Evolutionary conservation across 192 early-diverging fungal species (phyloP).

Genomic region (Bifiguratus adelaidae): DNA sequence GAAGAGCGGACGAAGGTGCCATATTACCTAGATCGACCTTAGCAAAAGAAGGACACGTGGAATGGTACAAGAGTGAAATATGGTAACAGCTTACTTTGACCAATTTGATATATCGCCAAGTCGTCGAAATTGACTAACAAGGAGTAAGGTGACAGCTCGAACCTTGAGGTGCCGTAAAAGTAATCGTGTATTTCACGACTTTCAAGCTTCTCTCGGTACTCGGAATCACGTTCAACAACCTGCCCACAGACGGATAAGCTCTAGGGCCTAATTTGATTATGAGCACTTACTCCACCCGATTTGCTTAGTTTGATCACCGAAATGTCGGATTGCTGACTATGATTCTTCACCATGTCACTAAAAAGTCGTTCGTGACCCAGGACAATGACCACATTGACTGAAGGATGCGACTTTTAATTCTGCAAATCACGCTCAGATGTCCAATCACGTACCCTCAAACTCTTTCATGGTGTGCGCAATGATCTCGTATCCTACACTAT

Average conservation of each 20-base stretch:
- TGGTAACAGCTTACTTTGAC: constrained; percentile 35
- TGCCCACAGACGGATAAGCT: constrained; percentile 10
- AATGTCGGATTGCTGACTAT: constrained; percentile 32
- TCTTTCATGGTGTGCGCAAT: constrained; percentile 61
- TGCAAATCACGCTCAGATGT: background rate
- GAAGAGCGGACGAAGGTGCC: constrained; percentile 86
- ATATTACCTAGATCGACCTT: constrained; percentile 40
- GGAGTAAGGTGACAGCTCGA: constrained; percentile 74
- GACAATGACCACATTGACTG: constrained; percentile 77
- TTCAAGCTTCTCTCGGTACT: constrained; percentile 56
- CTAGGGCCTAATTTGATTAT: background rate
- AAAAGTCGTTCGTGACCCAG: constrained; percentile 92
- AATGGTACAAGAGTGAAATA: background rate
- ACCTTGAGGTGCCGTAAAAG: constrained; percentile 82
- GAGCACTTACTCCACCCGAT: constrained; percentile 72
- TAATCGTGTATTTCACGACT: constrained; percentile 77
- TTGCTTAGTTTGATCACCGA: constrained; percentile 80
- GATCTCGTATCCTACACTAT: constrained; percentile 61
- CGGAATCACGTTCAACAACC: constrained; percentile 80
- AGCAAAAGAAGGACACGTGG: background rate
- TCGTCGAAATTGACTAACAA: constrained; percentile 73
- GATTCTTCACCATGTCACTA: constrained; percentile 60
- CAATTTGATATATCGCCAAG: constrained; percentile 65
- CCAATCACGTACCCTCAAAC: constrained; percentile 42
- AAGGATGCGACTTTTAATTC: background rate